Evolutionary conservation across 441 rosid species (phyloP).

Genomic region (Adansonia gregorii): DNA sequence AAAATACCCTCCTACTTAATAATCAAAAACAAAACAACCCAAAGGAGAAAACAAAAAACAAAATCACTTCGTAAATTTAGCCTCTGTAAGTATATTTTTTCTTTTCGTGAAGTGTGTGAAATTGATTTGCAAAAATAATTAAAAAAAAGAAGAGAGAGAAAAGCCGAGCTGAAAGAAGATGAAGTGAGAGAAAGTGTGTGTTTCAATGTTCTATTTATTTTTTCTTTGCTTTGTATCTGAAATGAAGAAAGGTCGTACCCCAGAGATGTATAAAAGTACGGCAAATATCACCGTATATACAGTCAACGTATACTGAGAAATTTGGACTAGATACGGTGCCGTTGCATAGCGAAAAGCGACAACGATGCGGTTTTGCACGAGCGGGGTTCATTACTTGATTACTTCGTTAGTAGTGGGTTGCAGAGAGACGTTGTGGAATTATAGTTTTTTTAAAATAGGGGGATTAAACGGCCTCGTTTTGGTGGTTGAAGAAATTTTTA

Average conservation of each 20-base stretch:
- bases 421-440: conserved; percentile 21
- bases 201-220: conserved; percentile 1
- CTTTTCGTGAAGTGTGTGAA: not conserved
- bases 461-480: not conserved
- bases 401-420: conserved; percentile 10
- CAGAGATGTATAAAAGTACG: conserved; percentile 7
- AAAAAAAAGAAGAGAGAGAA: not conserved
- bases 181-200: conserved; percentile 3
- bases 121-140: not conserved
- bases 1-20: not conserved
- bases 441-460: not conserved
- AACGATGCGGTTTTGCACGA: conserved; percentile 10
- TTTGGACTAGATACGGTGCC: not conserved
- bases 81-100: not conserved
- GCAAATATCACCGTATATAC: not conserved
- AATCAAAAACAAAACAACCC: not conserved
- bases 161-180: conserved; percentile 1
- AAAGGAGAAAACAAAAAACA: not conserved
- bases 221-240: conserved; percentile 2
- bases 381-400: not conserved
- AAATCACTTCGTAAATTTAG: not conserved
- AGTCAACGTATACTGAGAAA: conserved; percentile 23
- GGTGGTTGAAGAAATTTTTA: not conserved
- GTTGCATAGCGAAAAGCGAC: not conserved
- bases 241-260: conserved; percentile 19